Conservation (phyloP, 2,329 filamentous ascomycete genomes). For the Orbilia javanica region DNA sequence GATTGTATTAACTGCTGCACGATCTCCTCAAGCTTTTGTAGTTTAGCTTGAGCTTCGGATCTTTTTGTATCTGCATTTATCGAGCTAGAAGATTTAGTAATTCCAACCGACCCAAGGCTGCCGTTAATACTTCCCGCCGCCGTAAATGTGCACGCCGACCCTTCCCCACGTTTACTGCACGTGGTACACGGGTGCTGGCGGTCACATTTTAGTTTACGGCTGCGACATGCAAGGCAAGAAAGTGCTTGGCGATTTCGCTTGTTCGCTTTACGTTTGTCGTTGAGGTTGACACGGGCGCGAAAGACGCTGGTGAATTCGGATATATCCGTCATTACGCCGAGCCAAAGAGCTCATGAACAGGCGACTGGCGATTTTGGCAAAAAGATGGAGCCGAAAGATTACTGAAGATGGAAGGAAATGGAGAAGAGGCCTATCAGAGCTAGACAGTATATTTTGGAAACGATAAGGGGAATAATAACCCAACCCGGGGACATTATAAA, state of each 20-base stretch:
- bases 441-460: conserved; percentile 5
- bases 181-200: conserved; percentile 66
- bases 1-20: conserved; percentile 65
- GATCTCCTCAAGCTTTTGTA: conserved; percentile 67
- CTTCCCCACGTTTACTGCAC: conserved; percentile 66
- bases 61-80: conserved; percentile 44
- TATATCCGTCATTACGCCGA: conserved; percentile 46
- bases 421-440: not conserved
- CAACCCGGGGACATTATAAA: not conserved
- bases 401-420: conserved; percentile 41
- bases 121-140: not conserved
- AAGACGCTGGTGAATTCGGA: conserved; percentile 65
- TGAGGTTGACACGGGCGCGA: conserved; percentile 64
- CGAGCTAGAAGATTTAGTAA: conserved; percentile 26
- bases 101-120: conserved; percentile 13
- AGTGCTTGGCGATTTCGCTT: conserved; percentile 66
- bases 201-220: conserved; percentile 67
- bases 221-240: conserved; percentile 67
- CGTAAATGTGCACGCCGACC: conserved; percentile 32
- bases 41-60: conserved; percentile 65
- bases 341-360: not conserved
- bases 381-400: conserved; percentile 48
- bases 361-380: conserved; percentile 19
- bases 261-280: conserved; percentile 64
- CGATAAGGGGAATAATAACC: not conserved